Base-by-base conservation (phyloP, 768 basidiomycete genomes). In the Melanogaster broomeanus region DNA sequence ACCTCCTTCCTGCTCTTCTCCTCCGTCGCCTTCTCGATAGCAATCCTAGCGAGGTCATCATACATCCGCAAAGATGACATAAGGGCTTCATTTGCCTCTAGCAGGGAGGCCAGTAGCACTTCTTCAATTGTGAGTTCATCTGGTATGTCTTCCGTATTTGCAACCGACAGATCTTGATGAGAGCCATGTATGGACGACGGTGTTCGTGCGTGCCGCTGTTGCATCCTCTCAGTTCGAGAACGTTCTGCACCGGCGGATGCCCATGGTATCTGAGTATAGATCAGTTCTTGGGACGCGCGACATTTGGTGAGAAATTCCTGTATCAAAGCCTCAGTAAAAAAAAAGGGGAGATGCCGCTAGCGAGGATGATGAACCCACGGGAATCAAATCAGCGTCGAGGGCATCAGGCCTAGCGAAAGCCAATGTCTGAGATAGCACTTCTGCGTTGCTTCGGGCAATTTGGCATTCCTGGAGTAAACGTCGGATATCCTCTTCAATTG, bases 251-350 rank as follows among this genome's bases (percentile, higher is more conserved):
- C 81, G 1, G 91, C 85, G 19, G 84, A 80, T 4, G 94, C 94
- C 93, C 94, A 96, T 7, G 88, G 84, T 60, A 97, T 93, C 69
- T 95, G 93, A 11, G 87, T 84, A 56, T 77, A 86, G 24, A 96
- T 83, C 11, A 94, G 78, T 53, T 93, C 93, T 67, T 93, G 91
- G 3, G 90, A 93, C 3, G 81, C 77, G 27, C 82, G 78, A 64
- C 92, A 93, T 62, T 90, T 90, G 15, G 68, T 61, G 60, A 90
- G 82, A 61, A 93, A 94, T 71, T 95, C 93, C 92, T 96, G 63
- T 1, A 18, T 31, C n/a, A 25, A 24, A 24, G 1, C 16, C 39
- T 53, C 1, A 9, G 56, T 12, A 27, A 27, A 18, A 49, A 43
- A 27, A 27, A 18, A 49, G 43, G 16, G 16, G 8, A 49, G 16